Conservation (phyloP, 2,329 filamentous ascomycete species). For the Cyanodermella asteris region DNA sequence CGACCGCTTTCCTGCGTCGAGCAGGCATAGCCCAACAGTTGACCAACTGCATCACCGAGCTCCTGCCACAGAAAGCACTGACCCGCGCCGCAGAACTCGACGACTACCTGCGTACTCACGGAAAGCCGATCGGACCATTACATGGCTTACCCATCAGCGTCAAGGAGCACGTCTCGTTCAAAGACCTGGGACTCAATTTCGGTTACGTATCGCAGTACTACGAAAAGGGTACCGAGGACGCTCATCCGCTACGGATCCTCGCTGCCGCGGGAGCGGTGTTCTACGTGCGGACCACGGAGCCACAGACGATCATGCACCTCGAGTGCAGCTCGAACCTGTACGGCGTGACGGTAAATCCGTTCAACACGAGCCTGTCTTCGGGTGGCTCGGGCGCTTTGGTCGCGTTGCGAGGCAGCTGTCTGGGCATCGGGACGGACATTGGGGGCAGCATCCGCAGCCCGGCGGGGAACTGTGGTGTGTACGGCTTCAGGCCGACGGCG, state of each 20-base stretch:
- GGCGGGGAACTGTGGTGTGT: conserved; percentile 10
- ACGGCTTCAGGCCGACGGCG: conserved; percentile 10
- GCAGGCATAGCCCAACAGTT: conserved; percentile 31
- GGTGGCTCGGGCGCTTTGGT: conserved; percentile 10
- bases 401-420: conserved; percentile 9
- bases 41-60: conserved; percentile 25
- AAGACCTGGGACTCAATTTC: conserved; percentile 10
- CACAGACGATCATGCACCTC: conserved; percentile 13
- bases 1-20: conserved; percentile 31
- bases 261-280: conserved; percentile 13
- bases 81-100: conserved; percentile 20
- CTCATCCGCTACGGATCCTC: conserved; percentile 11
- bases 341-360: conserved; percentile 11
- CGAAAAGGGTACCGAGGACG: conserved; percentile 9
- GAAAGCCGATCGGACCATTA: conserved; percentile 20
- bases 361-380: conserved; percentile 9
- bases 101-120: conserved; percentile 15
- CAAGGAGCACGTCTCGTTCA: conserved; percentile 14
- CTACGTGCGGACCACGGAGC: conserved; percentile 13
- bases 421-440: conserved; percentile 11
- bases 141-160: conserved; percentile 31
- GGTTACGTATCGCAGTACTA: conserved; percentile 13
- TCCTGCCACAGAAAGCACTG: conserved; percentile 17
- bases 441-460: conserved; percentile 11
- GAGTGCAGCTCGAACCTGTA: conserved; percentile 14